A percentile compares a stretch with the other conserved stretches of the same genome.
These are phyloP conservation scores for Coccinonectria pachysandricola DNA, from an alignment of 2,329 filamentous ascomycete species.

Conservation along the genomic window DNA sequence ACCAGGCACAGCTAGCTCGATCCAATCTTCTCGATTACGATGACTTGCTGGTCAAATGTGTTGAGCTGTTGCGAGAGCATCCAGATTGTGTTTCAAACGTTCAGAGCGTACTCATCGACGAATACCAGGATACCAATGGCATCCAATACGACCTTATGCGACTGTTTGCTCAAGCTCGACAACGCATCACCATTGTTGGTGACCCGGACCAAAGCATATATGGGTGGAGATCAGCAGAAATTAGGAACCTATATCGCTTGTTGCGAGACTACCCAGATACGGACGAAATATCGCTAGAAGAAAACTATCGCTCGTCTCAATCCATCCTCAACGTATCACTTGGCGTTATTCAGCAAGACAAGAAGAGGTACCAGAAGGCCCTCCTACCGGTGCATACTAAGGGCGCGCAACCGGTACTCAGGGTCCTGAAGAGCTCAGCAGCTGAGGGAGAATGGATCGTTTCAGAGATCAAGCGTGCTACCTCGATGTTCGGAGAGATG, in stretches of 20 bases:
- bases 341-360: constrained; percentile 84
- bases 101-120: constrained; percentile 85
- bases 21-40: constrained; percentile 91
- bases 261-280: constrained; percentile 67
- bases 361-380: constrained; percentile 65
- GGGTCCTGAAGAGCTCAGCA: constrained; percentile 58
- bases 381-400: constrained; percentile 70
- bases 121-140: constrained; percentile 95
- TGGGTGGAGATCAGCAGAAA: constrained; percentile 87
- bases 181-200: constrained; percentile 85
- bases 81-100: constrained; percentile 82
- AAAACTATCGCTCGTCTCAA: constrained; percentile 89
- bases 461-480: constrained; percentile 63
- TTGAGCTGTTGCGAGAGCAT: constrained; percentile 62
- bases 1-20: constrained; percentile 62
- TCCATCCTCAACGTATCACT: constrained; percentile 73
- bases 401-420: constrained; percentile 71
- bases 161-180: constrained; percentile 62
- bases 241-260: constrained; percentile 75
- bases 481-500: constrained; percentile 62
- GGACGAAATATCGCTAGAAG: constrained; percentile 73
- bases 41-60: constrained; percentile 76
- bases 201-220: constrained; percentile 98
- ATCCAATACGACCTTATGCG: constrained; percentile 94
- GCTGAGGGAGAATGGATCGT: constrained; percentile 85